These are phyloP conservation scores for Paraphoma sp. DNA, from an alignment of 2,329 filamentous ascomycete species.

Conservation along the genomic window DNA sequence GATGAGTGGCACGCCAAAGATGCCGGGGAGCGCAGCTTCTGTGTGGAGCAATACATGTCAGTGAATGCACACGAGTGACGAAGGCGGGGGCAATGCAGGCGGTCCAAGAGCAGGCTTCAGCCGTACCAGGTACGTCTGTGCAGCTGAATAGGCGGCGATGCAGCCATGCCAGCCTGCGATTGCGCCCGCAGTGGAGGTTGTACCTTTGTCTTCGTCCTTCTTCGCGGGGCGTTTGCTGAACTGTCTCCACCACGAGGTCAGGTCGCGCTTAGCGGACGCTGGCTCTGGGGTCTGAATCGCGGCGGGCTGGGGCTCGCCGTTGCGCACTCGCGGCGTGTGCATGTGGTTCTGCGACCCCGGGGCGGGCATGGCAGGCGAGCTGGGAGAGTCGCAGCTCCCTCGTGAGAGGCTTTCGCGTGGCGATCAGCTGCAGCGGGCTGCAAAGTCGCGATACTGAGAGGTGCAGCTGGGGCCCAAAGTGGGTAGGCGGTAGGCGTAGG, in stretches of 20 bases:
- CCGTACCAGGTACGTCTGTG: constrained; percentile 16
- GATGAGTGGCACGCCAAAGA: constrained; percentile 92
- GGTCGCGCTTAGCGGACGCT: constrained; percentile 82
- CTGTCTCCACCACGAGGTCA: constrained; percentile 96
- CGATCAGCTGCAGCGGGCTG: constrained; percentile 24
- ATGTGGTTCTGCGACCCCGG: constrained; percentile 41
- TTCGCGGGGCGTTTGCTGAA: constrained; percentile 74
- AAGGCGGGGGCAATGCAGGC: constrained; percentile 23
- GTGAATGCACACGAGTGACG: constrained; percentile 23
- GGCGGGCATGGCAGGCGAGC: constrained; percentile 47
- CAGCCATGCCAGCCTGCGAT: constrained; percentile 3
- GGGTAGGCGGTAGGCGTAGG: constrained; percentile 34
- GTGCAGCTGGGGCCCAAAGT: constrained; percentile 28
- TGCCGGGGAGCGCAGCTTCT: constrained; percentile 68
- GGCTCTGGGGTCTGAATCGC: constrained; percentile 63
- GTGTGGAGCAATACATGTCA: constrained; percentile 24
- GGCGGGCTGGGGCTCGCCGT: constrained; percentile 51
- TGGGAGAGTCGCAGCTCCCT: constrained; percentile 36
- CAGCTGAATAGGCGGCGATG: constrained; percentile 7
- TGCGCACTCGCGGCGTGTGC: constrained; percentile 51
- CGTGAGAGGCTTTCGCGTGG: constrained; percentile 19
- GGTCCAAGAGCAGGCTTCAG: constrained; percentile 17
- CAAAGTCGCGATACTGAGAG: constrained; percentile 22
- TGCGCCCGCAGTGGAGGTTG: constrained; percentile 7
- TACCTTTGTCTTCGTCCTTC: constrained; percentile 70